A percentile compares a stretch with the other conserved stretches of the same genome.
Conservation (phyloP, 2,329 filamentous ascomycete genomes). For the Elsinoe arachidis region DNA sequence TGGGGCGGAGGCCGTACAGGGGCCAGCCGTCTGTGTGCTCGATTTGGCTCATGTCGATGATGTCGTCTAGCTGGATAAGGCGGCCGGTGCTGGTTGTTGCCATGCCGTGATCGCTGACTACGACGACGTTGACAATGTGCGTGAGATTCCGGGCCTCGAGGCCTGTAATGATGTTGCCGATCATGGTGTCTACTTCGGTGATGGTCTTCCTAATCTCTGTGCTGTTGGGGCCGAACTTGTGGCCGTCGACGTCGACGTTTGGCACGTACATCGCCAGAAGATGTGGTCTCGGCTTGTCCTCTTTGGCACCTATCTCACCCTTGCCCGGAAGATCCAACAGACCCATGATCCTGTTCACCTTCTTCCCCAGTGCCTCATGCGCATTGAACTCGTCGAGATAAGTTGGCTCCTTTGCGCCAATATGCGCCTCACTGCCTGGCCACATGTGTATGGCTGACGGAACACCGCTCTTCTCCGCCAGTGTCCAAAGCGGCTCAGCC, state of each 20-base stretch:
- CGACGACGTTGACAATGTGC: slow-evolving; percentile 79
- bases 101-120: slow-evolving; percentile 99
- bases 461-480: slow-evolving; percentile 74
- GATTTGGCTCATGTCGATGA: slow-evolving; percentile 69
- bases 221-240: slow-evolving; percentile 86
- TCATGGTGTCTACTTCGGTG: slow-evolving; percentile 68
- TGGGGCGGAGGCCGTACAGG: slow-evolving; percentile 76
- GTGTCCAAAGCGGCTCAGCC: slow-evolving; percentile 89
- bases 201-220: slow-evolving; percentile 81
- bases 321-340: slow-evolving; percentile 74
- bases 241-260: slow-evolving; percentile 79
- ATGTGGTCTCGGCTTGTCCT: slow-evolving; percentile 60
- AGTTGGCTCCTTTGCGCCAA: slow-evolving; percentile 63
- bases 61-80: slow-evolving; percentile 80
- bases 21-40: slow-evolving; percentile 92
- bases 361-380: slow-evolving; percentile 62
- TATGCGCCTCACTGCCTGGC: slow-evolving; percentile 88
- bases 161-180: slow-evolving; percentile 65
- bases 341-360: slow-evolving; percentile 71
- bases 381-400: slow-evolving; percentile 81
- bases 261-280: slow-evolving; percentile 93
- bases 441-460: slow-evolving; percentile 92
- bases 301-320: slow-evolving; percentile 41
- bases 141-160: slow-evolving; percentile 77
- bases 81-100: slow-evolving; percentile 76